Base-by-base conservation (phyloP, 1,139 yeast species). In the Entelexis paramagnoliae region DNA sequence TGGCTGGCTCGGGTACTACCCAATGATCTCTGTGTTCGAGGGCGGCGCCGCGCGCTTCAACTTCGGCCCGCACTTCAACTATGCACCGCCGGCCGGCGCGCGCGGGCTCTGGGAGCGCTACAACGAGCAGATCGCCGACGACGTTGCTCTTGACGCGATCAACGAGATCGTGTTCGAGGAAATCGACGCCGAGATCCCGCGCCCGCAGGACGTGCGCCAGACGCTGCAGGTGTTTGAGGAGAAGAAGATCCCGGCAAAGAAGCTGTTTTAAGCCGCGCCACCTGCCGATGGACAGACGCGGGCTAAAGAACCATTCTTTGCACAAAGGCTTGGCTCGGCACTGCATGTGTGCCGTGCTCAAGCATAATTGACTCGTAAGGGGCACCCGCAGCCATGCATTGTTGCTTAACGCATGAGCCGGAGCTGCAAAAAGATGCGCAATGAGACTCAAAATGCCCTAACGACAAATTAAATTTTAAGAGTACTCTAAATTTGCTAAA, bases 1-100 rank as follows among this genome's bases (percentile, higher is more conserved):
- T 64, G 95, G 95, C 1, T 72, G 79, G 46, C 68, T 88, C 51
- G 98, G 97, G 0, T 91, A 93, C 65, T 91, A 80, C 66, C 98
- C 98, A 1, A 86, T 89, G 69, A 72, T 87, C 33, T 84, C 95
- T 51, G 85, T 84, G 34, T 91, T 80, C 63, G 79, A 79, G 58
- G 84, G 84, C 11, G 98, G 97, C 0, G 71, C 77, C 14, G 95
- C 86, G 8, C 70, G 76, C 51, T 66, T 87, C 51, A 80, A 81
- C 59, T 72, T 85, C 14, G 88, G 89, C 0, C 88, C 89, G 0
- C 52, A 57, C 17, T 56, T 56, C 52, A 11, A 22, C 39, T 29
- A 41, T 33, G 28, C 50, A 16, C 11, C n/a, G 33, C 58, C 58
- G 11, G 63, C 58, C 2, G 50, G 61, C 6, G 54, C 56, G 7